phyloP scores from a whole-genome alignment of 306 rosid species.

The Potentilla sterilis region DNA sequence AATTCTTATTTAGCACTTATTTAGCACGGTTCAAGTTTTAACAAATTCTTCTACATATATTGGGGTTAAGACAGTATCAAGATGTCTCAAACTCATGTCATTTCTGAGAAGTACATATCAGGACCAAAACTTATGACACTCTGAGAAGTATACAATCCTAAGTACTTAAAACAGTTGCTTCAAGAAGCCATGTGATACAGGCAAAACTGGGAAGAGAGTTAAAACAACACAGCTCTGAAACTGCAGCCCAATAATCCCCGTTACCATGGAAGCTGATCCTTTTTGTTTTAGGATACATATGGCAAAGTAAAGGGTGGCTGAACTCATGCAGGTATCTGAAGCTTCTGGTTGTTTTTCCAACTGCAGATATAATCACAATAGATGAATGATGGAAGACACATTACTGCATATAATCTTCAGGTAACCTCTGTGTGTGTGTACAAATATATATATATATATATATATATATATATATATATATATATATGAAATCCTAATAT shows the following conservation, averaged over 20 bases:
- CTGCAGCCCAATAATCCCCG: neutral
- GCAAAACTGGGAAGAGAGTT: slow-evolving; percentile 1
- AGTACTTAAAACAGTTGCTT: slow-evolving; percentile 12
- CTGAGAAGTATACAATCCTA: slow-evolving; percentile 16
- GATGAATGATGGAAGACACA: slow-evolving; percentile 18
- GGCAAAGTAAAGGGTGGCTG: neutral
- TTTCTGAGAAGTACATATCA: neutral
- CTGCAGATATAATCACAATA: slow-evolving; percentile 38
- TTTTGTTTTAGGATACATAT: neutral
- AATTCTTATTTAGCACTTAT: neutral
- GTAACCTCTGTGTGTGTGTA: no score
- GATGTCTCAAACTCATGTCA: neutral
- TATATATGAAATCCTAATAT: neutral
- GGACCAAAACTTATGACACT: neutral
- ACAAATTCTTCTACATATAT: neutral
- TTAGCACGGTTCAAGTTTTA: neutral
- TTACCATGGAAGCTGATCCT: neutral
- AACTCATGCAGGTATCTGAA: slow-evolving; percentile 79
- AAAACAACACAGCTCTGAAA: neutral
- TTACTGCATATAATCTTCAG: neutral
- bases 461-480: no score
- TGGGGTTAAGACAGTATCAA: neutral
- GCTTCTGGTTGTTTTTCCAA: slow-evolving; percentile 87
- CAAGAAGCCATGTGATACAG: slow-evolving; percentile 12
- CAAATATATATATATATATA: no score